A percentile compares a stretch with the other conserved stretches of the same genome.
Evolutionary conservation across 1,284 basidiomycete species (phyloP).

Genomic region (Xerocomus minutiporus): DNA sequence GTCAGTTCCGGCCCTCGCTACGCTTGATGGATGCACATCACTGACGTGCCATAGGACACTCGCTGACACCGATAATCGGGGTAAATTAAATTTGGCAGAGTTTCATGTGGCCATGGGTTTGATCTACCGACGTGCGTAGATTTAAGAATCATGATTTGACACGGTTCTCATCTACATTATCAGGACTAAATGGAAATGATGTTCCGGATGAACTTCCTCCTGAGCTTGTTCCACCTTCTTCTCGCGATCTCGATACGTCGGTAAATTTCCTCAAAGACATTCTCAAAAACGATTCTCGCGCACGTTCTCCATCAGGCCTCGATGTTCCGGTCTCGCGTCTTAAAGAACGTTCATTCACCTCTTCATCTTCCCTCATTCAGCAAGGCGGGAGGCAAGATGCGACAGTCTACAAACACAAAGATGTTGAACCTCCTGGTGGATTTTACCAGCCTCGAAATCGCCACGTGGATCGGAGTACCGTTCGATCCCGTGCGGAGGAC

Average conservation of each 20-base stretch:
- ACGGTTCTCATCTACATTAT: neutral
- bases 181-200: constrained; percentile 88
- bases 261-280: constrained; percentile 91
- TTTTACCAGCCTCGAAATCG: constrained; percentile 85
- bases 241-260: constrained; percentile 85
- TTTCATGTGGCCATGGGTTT: constrained; percentile 99
- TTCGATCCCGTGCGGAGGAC: constrained; percentile 72
- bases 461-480: constrained; percentile 83
- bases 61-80: constrained; percentile 86
- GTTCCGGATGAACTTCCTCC: constrained; percentile 84
- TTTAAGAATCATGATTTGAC: neutral
- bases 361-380: constrained; percentile 46
- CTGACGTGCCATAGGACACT: constrained; percentile 60
- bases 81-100: constrained; percentile 91
- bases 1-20: constrained; percentile 43
- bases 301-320: constrained; percentile 48
- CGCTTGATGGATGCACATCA: neutral
- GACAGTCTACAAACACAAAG: constrained; percentile 88
- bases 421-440: constrained; percentile 52
- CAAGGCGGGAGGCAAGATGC: constrained; percentile 73
- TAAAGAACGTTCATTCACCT: constrained; percentile 69
- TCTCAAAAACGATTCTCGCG: constrained; percentile 79
- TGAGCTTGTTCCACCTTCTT: constrained; percentile 91
- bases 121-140: constrained; percentile 84
- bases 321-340: constrained; percentile 56